phyloP scores from a whole-genome alignment of 2,329 filamentous ascomycete genomes.

The Penicillium occitanis region DNA sequence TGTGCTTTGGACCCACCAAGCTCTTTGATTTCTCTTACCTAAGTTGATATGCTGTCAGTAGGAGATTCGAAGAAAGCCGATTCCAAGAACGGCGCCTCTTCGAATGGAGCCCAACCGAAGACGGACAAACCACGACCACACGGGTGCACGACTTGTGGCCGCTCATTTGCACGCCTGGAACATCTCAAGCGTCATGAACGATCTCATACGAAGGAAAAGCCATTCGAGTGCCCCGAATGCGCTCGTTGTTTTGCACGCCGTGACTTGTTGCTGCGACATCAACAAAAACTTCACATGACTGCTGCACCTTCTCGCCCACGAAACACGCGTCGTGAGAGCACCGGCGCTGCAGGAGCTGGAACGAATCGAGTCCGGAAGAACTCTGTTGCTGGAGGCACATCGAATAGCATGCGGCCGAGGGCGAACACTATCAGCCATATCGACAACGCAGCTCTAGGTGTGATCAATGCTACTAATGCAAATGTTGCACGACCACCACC shows the following conservation, averaged over 20 bases:
- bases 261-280: constrained; percentile 87
- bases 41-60: constrained; percentile 27
- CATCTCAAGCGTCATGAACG: constrained; percentile 96
- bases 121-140: constrained; percentile 97
- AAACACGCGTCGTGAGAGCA: constrained; percentile 82
- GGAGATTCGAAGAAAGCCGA: constrained; percentile 34
- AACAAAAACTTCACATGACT: constrained; percentile 97
- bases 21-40: constrained; percentile 2
- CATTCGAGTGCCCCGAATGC: constrained; percentile 95
- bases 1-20: constrained; percentile 19
- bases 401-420: constrained; percentile 71
- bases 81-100: constrained; percentile 27
- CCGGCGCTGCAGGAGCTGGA: constrained; percentile 62
- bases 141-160: constrained; percentile 84
- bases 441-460: constrained; percentile 71
- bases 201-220: constrained; percentile 98
- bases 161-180: constrained; percentile 91
- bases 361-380: constrained; percentile 84
- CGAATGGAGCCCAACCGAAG: constrained; percentile 75
- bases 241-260: constrained; percentile 90
- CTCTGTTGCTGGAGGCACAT: constrained; percentile 65
- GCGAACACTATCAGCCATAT: constrained; percentile 97
- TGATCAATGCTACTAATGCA: constrained; percentile 44
- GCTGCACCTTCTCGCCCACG: constrained; percentile 83
- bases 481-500: constrained; percentile 28